Base-by-base conservation (phyloP, 208 protist genomes). In the Acanthamoeba healyi region DNA sequence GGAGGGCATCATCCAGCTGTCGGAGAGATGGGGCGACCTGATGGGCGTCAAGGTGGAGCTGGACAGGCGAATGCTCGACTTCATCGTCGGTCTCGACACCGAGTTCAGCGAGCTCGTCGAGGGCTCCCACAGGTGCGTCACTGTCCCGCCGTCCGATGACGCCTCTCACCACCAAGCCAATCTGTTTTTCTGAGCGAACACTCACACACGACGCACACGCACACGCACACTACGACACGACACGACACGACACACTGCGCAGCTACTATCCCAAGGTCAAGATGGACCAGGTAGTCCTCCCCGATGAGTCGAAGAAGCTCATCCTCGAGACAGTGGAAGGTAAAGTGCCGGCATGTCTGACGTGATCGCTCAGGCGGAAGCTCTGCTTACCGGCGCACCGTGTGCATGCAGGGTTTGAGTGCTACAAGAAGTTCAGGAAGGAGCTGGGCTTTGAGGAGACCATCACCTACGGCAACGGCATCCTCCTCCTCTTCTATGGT, bases 61-160 rank as follows among this genome's bases (percentile, higher is more conserved):
- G 17, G 95, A 96, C 72, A 46, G 93, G 15, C 89, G 94, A 38
- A 74, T 96, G 95, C 70, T 95, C 1, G 95, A 96, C 65, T 96
- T 94, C 88, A 84, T 96, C 26, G 67, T 96, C 26, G 95, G 95
- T 12, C 92, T 95, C 17, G 95, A 96, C 65, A 96, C 82, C 38
- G 95, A 96, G 56, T 65, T 96, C 24, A 86, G 63, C n/a, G 94
- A 97, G 67, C 34, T 96, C 24, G 65, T 97, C 15, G 94, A 94
- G 26, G 95, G 89, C 44, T 87, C 65, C 34, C 74, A 94, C 70
- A 74, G 94, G n/a, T 95, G 95, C 82, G 49, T 54, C 15, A 54
- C n/a, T n/a, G n/a, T n/a, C n/a, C n/a, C n/a, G n/a, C n/a, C n/a
- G n/a, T n/a, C n/a, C n/a, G n/a, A n/a, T n/a, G n/a, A n/a, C n/a